Percentiles rank a stretch among this genome's conserved stretches.
Evolutionary conservation across 2,329 filamentous ascomycete genomes (phyloP).

Genomic region (Emergomyces orientalis): DNA sequence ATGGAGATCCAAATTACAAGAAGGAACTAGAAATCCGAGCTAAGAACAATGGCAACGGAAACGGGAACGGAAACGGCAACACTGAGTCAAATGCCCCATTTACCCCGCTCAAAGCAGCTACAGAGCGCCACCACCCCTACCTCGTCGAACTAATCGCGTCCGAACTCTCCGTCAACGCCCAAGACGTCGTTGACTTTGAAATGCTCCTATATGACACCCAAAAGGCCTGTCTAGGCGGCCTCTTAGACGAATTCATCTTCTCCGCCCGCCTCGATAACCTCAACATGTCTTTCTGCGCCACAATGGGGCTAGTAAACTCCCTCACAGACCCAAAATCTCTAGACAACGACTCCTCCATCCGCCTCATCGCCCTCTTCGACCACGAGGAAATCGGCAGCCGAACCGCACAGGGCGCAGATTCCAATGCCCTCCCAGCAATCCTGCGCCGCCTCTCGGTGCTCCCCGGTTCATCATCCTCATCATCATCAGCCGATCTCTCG

Average conservation of each 20-base stretch:
- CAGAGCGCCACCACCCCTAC: constrained; percentile 79
- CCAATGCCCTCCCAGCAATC: constrained; percentile 79
- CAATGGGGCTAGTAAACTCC: constrained; percentile 75
- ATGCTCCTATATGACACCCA: constrained; percentile 96
- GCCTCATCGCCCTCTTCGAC: constrained; percentile 90
- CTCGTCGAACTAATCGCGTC: constrained; percentile 76
- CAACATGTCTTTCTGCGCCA: constrained; percentile 90
- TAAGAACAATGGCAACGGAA: constrained; percentile 32
- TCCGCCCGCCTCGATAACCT: constrained; percentile 93
- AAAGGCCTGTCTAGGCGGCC: constrained; percentile 74
- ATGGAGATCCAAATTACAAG: constrained; percentile 32
- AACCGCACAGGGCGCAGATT: constrained; percentile 88
- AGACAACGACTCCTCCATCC: constrained; percentile 68
- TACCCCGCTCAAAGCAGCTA: constrained; percentile 65
- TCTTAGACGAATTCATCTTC: constrained; percentile 92
- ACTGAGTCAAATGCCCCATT: constrained; percentile 39
- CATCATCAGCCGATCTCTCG: constrained; percentile 48
- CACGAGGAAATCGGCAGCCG: constrained; percentile 94
- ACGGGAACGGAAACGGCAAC: constrained; percentile 16
- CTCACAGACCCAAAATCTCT: constrained; percentile 55
- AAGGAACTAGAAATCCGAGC: constrained; percentile 24
- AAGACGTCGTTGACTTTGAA: constrained; percentile 84
- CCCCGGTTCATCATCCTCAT: constrained; percentile 40
- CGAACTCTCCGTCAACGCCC: constrained; percentile 60
- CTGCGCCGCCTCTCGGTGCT: constrained; percentile 78